phyloP scores from a whole-genome alignment of 768 basidiomycete species.

The Termitomyces sp. region DNA sequence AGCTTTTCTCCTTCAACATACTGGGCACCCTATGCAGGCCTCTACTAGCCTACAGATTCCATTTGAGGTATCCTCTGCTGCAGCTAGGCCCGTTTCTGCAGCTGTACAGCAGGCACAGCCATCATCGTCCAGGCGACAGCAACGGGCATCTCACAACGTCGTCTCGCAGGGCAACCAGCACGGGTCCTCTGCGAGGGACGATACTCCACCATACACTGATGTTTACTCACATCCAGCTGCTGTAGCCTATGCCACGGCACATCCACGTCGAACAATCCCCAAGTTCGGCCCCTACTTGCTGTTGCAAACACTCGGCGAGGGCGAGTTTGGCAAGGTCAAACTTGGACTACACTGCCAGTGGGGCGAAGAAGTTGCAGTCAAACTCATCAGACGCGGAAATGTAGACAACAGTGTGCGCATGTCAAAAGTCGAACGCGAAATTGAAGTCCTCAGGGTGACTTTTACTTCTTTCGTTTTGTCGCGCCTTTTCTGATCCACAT shows the following conservation, averaged over 20 bases:
- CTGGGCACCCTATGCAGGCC: conserved; percentile 11
- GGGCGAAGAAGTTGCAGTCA: conserved; percentile 98
- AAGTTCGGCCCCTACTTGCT: conserved; percentile 96
- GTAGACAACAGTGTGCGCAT: conserved; percentile 83
- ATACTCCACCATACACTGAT: conserved; percentile 55
- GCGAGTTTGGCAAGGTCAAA: conserved; percentile 98
- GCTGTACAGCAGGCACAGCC: conserved; percentile 49
- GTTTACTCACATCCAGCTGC: conserved; percentile 86
- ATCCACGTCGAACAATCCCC: conserved; percentile 83
- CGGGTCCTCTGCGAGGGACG: conserved; percentile 33
- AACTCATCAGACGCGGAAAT: conserved; percentile 90
- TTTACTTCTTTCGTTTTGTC: not conserved
- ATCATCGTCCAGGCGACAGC: conserved; percentile 43
- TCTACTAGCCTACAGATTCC: conserved; percentile 29
- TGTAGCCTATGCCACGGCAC: conserved; percentile 75
- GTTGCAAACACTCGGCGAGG: conserved; percentile 95
- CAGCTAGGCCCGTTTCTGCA: conserved; percentile 61
- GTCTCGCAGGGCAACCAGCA: conserved; percentile 39
- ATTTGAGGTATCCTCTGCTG: conserved; percentile 29
- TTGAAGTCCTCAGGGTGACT: conserved; percentile 91
- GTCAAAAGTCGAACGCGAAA: conserved; percentile 96
- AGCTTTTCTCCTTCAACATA: conserved; percentile 3
- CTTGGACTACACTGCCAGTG: conserved; percentile 91
- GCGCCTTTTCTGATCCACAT: conserved; percentile 14
- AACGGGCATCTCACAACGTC: conserved; percentile 73